Evolutionary conservation across 2,329 filamentous ascomycete genomes (phyloP).

Genomic region (Epichloe baconii): DNA sequence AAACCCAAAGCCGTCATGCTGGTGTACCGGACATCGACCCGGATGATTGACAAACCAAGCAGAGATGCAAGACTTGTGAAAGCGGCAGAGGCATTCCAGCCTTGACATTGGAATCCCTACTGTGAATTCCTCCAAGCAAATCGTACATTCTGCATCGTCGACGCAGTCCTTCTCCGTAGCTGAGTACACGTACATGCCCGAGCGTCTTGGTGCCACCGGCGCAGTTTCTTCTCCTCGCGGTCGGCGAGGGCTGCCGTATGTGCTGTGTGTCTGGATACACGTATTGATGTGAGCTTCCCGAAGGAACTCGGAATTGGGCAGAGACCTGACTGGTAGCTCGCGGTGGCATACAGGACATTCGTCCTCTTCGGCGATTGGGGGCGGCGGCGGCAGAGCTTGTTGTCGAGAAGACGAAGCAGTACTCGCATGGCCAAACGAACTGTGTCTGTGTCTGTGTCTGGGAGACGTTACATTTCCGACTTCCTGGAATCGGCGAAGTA

Average conservation of each 20-base stretch:
- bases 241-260: slow-evolving; percentile 27
- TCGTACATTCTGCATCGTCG: slow-evolving; percentile 54
- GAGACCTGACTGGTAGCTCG: slow-evolving; percentile 48
- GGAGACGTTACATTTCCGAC: slow-evolving; percentile 5
- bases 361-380: slow-evolving; percentile 55
- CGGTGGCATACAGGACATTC: slow-evolving; percentile 66
- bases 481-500: slow-evolving; percentile 14
- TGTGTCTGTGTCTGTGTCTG: slow-evolving; percentile 20
- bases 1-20: slow-evolving; percentile 48
- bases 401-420: slow-evolving; percentile 24
- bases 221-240: slow-evolving; percentile 14
- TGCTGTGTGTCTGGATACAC: slow-evolving; percentile 44
- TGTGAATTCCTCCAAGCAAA: slow-evolving; percentile 54
- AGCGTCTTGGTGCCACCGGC: slow-evolving; percentile 28
- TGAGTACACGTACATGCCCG: slow-evolving; percentile 49
- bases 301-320: slow-evolving; percentile 39
- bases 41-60: slow-evolving; percentile 51
- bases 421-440: slow-evolving; percentile 13
- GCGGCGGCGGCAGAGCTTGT: slow-evolving; percentile 29
- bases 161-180: slow-evolving; percentile 57
- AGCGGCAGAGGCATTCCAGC: slow-evolving; percentile 53
- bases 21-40: slow-evolving; percentile 52
- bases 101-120: slow-evolving; percentile 51
- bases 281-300: slow-evolving; percentile 45
- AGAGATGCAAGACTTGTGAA: slow-evolving; percentile 47